A percentile compares a stretch with the other conserved stretches of the same genome.
These are phyloP conservation scores for Athelia sp. DNA, from an alignment of 1,284 basidiomycete species.

Conservation along the genomic window DNA sequence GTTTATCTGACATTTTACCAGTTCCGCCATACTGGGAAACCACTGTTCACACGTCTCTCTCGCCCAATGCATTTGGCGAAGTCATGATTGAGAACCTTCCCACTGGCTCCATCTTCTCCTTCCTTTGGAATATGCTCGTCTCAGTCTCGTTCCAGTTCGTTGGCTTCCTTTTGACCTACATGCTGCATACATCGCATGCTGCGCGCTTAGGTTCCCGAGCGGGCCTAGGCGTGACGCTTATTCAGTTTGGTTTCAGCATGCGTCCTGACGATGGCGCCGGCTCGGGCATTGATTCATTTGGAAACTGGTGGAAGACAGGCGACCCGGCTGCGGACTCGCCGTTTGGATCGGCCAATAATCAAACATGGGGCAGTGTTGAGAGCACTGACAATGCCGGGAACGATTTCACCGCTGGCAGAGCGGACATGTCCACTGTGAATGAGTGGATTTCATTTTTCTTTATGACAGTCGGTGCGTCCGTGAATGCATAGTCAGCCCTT, in stretches of 20 bases:
- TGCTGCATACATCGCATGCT: slow-evolving; percentile 93
- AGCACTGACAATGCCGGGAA: neutral
- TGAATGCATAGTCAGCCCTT: slow-evolving; percentile 4
- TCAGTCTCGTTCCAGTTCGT: slow-evolving; percentile 97
- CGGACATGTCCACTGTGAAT: too few species aligned
- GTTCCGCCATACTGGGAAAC: slow-evolving; percentile 99
- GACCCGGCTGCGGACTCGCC: slow-evolving; percentile 15
- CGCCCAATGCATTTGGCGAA: slow-evolving; percentile 52
- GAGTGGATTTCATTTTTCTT: slow-evolving; percentile 94
- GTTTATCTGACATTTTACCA: neutral
- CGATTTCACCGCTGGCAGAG: neutral
- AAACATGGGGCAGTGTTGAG: neutral
- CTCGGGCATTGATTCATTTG: slow-evolving; percentile 20
- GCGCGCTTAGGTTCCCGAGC: slow-evolving; percentile 93
- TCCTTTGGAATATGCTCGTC: slow-evolving; percentile 91
- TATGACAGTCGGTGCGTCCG: slow-evolving; percentile 75
- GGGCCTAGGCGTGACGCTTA: slow-evolving; percentile 91
- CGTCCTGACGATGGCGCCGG: slow-evolving; percentile 29
- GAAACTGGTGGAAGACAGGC: slow-evolving; percentile 21
- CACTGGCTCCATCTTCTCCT: slow-evolving; percentile 80
- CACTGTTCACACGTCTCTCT: slow-evolving; percentile 81
- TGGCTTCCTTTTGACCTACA: slow-evolving; percentile 92
- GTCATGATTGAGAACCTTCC: slow-evolving; percentile 74
- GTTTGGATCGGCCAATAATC: neutral
- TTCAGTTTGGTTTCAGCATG: slow-evolving; percentile 91